Base-by-base conservation (phyloP, 768 basidiomycete species). In the Calocera cornea region DNA sequence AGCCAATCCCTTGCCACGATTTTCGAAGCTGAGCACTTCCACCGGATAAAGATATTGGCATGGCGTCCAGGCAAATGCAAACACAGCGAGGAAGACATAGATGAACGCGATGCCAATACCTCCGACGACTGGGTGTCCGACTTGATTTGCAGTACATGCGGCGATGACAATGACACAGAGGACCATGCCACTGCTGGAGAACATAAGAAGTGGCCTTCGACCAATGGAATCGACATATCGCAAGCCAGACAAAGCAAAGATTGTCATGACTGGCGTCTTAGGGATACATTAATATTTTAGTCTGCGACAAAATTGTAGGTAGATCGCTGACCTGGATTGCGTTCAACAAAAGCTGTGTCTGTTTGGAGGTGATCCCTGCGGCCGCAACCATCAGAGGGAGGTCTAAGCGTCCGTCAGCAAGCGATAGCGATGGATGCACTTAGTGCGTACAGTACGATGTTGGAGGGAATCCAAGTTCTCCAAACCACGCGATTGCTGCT, bases 331-430 rank as follows among this genome's bases (percentile, higher is more conserved):
- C 44, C 44, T 75, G 74, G 11, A 75, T 70, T 5, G 74, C 74
- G 41, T 75, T 75, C 29, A 72, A 69, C 29, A 75, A 70, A 12
- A 75, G 68, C 44, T 73, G 73, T n/a, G 73, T 72, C 49, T 71
- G 72, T 47, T 72, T 71, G 38, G 69, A 72, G 63, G 74, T 75
- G 66, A 78, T 77, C 12, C 78, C 78, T 1, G 78, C 78, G 19
- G 73, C 76, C 71, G 76, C 71, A 12, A 70, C 71, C 44, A 47
- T 47, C 16, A 47, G 44, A 47, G 44, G 44, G 19, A 47, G 44
- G 19, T 47, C 44, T 47, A 47, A 14, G 36, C 36, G 36, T 14
- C 36, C 36, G 36, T 38, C 36, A 38, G 36, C 14, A 38, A 38
- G 36, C 14, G 14, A 38, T 38, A 38, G 5, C 36, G 14, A 38